Evolutionary conservation across 495 filamentous ascomycete genomes (phyloP).

Genomic region (Xylaria longipes): DNA sequence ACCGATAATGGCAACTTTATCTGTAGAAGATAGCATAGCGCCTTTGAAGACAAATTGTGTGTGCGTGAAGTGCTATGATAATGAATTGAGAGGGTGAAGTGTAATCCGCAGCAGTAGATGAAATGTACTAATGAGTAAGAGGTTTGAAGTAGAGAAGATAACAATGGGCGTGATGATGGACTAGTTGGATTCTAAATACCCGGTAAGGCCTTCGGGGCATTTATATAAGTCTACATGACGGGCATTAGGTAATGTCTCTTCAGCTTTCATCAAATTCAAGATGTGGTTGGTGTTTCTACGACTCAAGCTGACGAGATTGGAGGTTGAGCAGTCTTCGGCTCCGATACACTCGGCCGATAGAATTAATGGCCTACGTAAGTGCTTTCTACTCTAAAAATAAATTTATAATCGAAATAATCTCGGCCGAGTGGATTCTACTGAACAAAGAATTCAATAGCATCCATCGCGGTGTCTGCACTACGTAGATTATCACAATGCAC

Average conservation of each 20-base stretch:
- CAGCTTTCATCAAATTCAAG: neutral
- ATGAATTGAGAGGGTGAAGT: neutral
- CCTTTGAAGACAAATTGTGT: no score
- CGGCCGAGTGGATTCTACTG: neutral
- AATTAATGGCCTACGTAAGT: neutral
- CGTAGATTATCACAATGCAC: neutral
- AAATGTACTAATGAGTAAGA: neutral
- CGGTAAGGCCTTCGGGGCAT: neutral
- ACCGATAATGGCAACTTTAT: conserved; percentile 31
- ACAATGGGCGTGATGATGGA: neutral
- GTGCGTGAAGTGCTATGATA: neutral
- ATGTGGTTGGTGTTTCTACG: neutral
- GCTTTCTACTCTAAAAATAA: neutral
- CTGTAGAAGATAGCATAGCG: neutral
- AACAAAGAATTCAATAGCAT: neutral
- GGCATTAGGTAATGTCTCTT: neutral
- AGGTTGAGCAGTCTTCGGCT: neutral
- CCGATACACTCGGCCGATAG: conserved; percentile 9
- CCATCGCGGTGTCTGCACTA: neutral
- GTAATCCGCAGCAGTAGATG: neutral
- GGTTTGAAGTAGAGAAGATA: neutral
- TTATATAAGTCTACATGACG: conserved; percentile 5
- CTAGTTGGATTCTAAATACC: neutral
- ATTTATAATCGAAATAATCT: neutral
- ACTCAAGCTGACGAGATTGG: neutral